Evolutionary conservation across 75 land plant species (phyloP).

Genomic region (Selaginella tamariscina): DNA sequence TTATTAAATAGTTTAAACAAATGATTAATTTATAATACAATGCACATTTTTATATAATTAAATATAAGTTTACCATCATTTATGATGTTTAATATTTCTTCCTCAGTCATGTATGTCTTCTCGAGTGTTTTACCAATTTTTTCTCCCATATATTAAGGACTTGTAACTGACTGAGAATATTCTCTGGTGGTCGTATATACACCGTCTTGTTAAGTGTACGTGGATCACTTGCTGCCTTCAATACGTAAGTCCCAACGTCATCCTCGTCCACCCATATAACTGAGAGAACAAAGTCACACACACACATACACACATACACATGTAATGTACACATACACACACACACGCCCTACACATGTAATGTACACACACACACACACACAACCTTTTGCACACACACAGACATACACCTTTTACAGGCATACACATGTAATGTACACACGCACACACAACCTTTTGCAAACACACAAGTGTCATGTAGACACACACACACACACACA

Average conservation of each 20-base stretch:
- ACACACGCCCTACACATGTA: neutral
- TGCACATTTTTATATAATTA: no score
- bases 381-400: neutral
- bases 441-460: neutral
- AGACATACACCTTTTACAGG: neutral
- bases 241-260: neutral
- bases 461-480: neutral
- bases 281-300: neutral
- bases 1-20: no score
- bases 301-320: neutral
- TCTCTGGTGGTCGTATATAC: constrained; percentile 37
- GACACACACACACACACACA: neutral
- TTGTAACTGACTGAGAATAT: constrained; percentile 32
- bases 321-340: neutral
- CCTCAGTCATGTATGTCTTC: constrained; percentile 20
- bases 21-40: no score
- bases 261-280: constrained; percentile 8
- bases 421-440: neutral
- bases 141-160: constrained; percentile 39
- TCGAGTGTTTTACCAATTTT: constrained; percentile 24
- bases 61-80: constrained; percentile 36
- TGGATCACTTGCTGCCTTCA: neutral
- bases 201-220: constrained; percentile 44
- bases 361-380: neutral
- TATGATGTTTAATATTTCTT: constrained; percentile 29